These are phyloP conservation scores for Gossypium davidsonii DNA, from an alignment of 441 rosid genomes.

Conservation along the genomic window DNA sequence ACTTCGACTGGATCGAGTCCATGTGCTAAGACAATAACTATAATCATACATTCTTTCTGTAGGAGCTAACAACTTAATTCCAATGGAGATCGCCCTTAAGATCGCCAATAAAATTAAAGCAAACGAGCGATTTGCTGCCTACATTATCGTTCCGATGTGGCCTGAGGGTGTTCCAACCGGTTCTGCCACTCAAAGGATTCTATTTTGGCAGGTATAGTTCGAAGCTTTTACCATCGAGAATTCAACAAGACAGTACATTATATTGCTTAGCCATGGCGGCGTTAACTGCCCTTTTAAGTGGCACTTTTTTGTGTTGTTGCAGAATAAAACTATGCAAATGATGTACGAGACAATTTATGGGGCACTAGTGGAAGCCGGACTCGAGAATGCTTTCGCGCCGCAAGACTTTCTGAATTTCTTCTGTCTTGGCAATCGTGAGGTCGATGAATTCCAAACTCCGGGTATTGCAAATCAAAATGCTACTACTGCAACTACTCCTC, in stretches of 20 bases:
- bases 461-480: constrained; percentile 27
- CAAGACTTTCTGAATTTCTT: constrained; percentile 86
- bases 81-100: constrained; percentile 96
- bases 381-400: constrained; percentile 59
- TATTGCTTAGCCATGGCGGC: neutral
- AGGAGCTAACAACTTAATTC: constrained; percentile 95
- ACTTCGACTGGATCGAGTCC: neutral
- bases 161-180: constrained; percentile 94
- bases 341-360: constrained; percentile 87
- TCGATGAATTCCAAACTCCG: constrained; percentile 24
- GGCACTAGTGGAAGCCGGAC: constrained; percentile 77
- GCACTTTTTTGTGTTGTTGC: constrained; percentile 20
- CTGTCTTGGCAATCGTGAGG: constrained; percentile 93
- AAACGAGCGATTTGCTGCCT: constrained; percentile 82
- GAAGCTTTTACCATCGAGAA: neutral
- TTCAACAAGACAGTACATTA: neutral
- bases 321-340: constrained; percentile 99
- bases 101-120: constrained; percentile 90
- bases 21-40: neutral
- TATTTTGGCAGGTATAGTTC: constrained; percentile 85
- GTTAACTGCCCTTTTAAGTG: neutral
- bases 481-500: constrained; percentile 48
- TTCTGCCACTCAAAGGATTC: constrained; percentile 82
- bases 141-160: constrained; percentile 92
- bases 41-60: constrained; percentile 12